Conservation (phyloP, 2,329 filamentous ascomycete species). For the Apiospora aurea region DNA sequence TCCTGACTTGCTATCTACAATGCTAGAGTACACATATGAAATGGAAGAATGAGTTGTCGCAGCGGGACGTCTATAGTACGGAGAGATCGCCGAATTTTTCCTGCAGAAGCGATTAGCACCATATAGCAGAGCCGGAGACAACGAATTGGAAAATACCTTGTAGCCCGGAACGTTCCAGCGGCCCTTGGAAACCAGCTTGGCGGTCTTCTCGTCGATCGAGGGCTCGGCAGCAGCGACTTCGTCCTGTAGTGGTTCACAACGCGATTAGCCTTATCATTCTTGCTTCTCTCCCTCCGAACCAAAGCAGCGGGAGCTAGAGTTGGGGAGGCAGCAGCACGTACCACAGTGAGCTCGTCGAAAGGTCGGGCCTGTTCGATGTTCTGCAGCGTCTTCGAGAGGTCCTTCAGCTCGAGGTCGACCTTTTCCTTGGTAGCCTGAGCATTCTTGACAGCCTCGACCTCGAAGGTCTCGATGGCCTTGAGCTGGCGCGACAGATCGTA, state of each 20-base stretch:
- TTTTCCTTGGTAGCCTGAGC: slow-evolving; percentile 96
- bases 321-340: slow-evolving; percentile 60
- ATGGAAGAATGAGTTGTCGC: slow-evolving; percentile 48
- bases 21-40: slow-evolving; percentile 72
- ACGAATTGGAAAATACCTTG: slow-evolving; percentile 72
- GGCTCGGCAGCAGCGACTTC: slow-evolving; percentile 93
- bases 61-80: slow-evolving; percentile 72
- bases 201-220: slow-evolving; percentile 96
- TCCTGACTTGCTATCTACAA: slow-evolving; percentile 64
- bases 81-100: slow-evolving; percentile 99
- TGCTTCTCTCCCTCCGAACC: background rate
- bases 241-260: slow-evolving; percentile 65
- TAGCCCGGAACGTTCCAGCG: slow-evolving; percentile 98
- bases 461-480: slow-evolving; percentile 98
- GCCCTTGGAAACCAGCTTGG: slow-evolving; percentile 94
- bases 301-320: slow-evolving; percentile 5
- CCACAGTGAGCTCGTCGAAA: slow-evolving; percentile 96
- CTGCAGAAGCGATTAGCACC: slow-evolving; percentile 59
- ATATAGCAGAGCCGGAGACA: background rate
- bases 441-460: slow-evolving; percentile 96
- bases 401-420: slow-evolving; percentile 93
- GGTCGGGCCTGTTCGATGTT: slow-evolving; percentile 97
- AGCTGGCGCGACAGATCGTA: slow-evolving; percentile 95
- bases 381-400: slow-evolving; percentile 91
- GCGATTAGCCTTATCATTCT: background rate